These are phyloP conservation scores for Lolium multiflorum DNA, from an alignment of 176 grass and related monocot species.

Conservation along the genomic window DNA sequence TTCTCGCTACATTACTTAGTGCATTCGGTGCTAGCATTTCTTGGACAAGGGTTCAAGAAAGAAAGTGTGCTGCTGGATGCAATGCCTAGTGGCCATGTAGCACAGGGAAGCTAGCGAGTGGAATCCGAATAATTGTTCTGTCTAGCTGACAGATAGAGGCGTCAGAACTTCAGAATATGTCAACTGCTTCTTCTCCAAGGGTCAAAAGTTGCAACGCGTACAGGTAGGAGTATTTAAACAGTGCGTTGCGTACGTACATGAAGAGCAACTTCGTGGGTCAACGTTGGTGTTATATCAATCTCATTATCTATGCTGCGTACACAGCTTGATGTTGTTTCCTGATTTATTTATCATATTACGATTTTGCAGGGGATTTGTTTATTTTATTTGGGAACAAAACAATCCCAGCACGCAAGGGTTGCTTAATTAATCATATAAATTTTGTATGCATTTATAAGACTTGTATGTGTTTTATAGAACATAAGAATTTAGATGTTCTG, in stretches of 20 bases:
- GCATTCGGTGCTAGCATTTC: constrained; percentile 10
- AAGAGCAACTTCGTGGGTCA: not conserved
- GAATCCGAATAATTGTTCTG: not conserved
- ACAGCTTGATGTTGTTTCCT: not conserved
- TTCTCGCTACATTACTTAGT: not conserved
- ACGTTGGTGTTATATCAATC: not conserved
- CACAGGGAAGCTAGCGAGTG: not conserved
- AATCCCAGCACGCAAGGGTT: too few relatives aligned
- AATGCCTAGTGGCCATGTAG: not conserved
- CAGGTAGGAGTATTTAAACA: not conserved
- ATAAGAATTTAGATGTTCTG: too few relatives aligned
- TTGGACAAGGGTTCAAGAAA: constrained; percentile 58
- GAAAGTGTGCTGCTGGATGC: not conserved
- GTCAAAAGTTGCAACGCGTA: constrained; percentile 13
- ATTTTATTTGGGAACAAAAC: too few relatives aligned
- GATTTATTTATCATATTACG: not conserved
- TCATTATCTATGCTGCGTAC: not conserved
- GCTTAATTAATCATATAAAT: too few relatives aligned
- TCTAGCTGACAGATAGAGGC: not conserved
- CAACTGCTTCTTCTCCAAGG: constrained; percentile 45
- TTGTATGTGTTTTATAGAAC: too few relatives aligned
- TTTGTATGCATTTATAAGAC: too few relatives aligned
- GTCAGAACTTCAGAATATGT: not conserved
- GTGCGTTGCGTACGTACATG: not conserved
- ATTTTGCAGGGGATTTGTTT: not conserved